Evolutionary conservation across 179 eudicot species (phyloP).

Genomic region (Amaranthus tricolor): DNA sequence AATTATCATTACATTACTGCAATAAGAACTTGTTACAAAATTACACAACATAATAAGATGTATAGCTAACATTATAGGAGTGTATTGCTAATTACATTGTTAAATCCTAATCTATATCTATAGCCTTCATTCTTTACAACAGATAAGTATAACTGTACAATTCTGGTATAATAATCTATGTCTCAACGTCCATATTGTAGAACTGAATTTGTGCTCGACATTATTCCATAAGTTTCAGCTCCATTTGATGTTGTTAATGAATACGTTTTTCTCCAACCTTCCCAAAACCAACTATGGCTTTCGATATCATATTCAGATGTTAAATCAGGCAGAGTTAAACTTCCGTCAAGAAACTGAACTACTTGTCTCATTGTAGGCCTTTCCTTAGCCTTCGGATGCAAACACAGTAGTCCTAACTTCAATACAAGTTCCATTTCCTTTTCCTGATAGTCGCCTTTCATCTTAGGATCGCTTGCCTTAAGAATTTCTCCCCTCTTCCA

Average conservation of each 20-base stretch:
- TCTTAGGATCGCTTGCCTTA: conserved; percentile 9
- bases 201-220: conserved; percentile 4
- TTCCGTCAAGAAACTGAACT: conserved; percentile 20
- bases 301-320: conserved; percentile 16
- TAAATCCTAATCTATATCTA: too few species aligned
- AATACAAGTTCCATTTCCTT: conserved; percentile 29
- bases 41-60: too few species aligned
- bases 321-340: conserved; percentile 20
- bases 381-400: conserved; percentile 15
- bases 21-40: too few species aligned
- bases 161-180: background rate
- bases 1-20: too few species aligned
- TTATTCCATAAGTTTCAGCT: background rate
- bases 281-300: background rate
- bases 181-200: conserved; percentile 12
- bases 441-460: conserved; percentile 8
- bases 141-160: background rate
- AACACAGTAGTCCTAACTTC: conserved; percentile 27
- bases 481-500: conserved; percentile 16
- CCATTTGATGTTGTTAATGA: conserved; percentile 2
- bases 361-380: conserved; percentile 20
- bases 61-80: too few species aligned
- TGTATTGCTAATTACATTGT: too few species aligned
- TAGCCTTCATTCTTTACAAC: too few species aligned
- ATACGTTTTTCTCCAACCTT: conserved; percentile 12